A percentile compares a stretch with the other conserved stretches of the same genome.
Evolutionary conservation across 2,329 filamentous ascomycete genomes (phyloP).

Genomic region (Colletotrichum ledebouriae): DNA sequence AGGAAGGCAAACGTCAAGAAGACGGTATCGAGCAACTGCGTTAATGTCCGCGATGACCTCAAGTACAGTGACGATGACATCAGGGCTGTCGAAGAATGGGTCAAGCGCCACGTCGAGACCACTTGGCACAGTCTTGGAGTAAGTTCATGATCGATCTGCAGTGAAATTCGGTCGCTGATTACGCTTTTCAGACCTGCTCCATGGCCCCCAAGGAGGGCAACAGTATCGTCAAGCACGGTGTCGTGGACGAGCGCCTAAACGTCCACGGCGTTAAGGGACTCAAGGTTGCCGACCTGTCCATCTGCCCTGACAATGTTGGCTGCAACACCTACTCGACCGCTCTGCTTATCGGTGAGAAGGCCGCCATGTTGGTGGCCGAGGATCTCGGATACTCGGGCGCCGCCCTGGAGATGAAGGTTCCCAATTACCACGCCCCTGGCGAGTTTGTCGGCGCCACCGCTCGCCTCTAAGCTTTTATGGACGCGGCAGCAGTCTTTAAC

Average conservation of each 20-base stretch:
- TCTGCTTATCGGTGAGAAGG: constrained; percentile 82
- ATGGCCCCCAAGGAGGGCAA: constrained; percentile 84
- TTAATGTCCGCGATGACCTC: constrained; percentile 72
- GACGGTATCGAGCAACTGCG: constrained; percentile 74
- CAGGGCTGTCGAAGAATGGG: constrained; percentile 76
- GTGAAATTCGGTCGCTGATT: background rate
- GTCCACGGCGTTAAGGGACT: constrained; percentile 82
- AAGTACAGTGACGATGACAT: constrained; percentile 75
- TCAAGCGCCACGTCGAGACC: constrained; percentile 80
- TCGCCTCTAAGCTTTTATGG: constrained; percentile 54
- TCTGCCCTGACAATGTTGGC: constrained; percentile 84
- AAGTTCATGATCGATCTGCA: constrained; percentile 45
- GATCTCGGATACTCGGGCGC: constrained; percentile 80
- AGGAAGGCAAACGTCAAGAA: constrained; percentile 59
- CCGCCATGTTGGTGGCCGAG: constrained; percentile 76
- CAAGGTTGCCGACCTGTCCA: constrained; percentile 81
- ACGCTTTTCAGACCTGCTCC: constrained; percentile 69
- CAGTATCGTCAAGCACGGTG: constrained; percentile 84
- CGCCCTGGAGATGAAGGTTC: constrained; percentile 83
- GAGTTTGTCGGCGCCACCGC: constrained; percentile 54
- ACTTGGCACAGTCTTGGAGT: constrained; percentile 77
- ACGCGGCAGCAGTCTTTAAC: constrained; percentile 1
- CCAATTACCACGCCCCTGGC: constrained; percentile 70
- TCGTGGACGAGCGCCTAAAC: constrained; percentile 82
- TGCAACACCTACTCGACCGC: constrained; percentile 79